Evolutionary conservation across 2,329 filamentous ascomycete species (phyloP).

Genomic region (Arthrobotrys sinensis): DNA sequence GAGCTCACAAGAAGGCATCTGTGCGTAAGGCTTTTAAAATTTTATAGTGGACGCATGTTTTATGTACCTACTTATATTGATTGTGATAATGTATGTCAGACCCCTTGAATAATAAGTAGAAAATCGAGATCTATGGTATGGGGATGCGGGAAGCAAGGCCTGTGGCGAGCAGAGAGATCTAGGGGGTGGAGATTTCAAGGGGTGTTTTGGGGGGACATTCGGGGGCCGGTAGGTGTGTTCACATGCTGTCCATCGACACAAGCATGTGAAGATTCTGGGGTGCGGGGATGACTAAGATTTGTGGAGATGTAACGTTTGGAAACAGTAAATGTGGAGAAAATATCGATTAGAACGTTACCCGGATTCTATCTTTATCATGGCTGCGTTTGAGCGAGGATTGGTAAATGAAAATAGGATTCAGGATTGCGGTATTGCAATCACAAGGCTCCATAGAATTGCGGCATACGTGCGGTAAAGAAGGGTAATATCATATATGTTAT

Average conservation of each 20-base stretch:
- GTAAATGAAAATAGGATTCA: constrained; percentile 20
- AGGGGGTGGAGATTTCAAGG: constrained; percentile 27
- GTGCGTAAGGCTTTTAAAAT: constrained; percentile 1
- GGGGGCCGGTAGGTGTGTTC: constrained; percentile 7
- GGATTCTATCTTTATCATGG: constrained; percentile 11
- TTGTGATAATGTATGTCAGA: constrained; percentile 32
- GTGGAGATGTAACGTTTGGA: constrained; percentile 25
- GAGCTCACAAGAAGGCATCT: not conserved
- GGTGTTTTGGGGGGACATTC: constrained; percentile 28
- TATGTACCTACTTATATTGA: constrained; percentile 33
- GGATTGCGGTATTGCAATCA: constrained; percentile 9
- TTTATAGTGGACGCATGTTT: constrained; percentile 11
- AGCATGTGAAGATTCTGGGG: constrained; percentile 46
- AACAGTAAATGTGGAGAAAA: constrained; percentile 20
- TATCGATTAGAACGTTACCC: constrained; percentile 16
- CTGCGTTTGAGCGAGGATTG: not conserved
- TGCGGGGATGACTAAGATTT: constrained; percentile 35
- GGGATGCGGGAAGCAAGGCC: constrained; percentile 30
- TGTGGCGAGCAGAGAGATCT: constrained; percentile 1
- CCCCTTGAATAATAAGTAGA: constrained; percentile 18
- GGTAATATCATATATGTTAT: not conserved
- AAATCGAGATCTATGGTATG: constrained; percentile 33
- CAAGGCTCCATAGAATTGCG: constrained; percentile 10
- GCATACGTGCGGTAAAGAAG: not conserved
- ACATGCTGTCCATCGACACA: constrained; percentile 7